Conservation (phyloP, 1,139 yeast species). For the Candida tetrigidarum region DNA sequence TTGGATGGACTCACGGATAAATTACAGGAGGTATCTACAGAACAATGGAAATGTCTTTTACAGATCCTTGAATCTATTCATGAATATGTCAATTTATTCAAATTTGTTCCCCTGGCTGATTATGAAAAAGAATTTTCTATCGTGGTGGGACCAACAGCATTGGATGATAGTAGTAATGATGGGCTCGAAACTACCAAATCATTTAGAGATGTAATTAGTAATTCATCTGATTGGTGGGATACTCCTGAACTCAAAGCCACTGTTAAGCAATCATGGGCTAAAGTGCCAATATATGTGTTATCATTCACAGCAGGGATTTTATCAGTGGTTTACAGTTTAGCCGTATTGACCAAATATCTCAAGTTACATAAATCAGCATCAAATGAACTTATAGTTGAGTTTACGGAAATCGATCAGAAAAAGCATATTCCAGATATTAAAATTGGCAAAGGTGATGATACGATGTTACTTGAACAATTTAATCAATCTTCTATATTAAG, state of each 20-base stretch:
- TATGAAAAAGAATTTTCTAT: slow-evolving; percentile 17
- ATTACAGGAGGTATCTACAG: slow-evolving; percentile 19
- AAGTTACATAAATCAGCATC: slow-evolving; percentile 16
- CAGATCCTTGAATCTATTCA: slow-evolving; percentile 19
- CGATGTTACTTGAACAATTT: slow-evolving; percentile 14
- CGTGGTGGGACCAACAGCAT: slow-evolving; percentile 15
- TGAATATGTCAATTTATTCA: slow-evolving; percentile 24
- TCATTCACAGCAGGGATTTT: slow-evolving; percentile 28
- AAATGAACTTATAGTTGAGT: slow-evolving; percentile 14
- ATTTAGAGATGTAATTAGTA: slow-evolving; percentile 11
- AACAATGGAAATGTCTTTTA: slow-evolving; percentile 25
- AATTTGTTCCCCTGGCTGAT: slow-evolving; percentile 18
- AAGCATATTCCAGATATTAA: slow-evolving; percentile 11
- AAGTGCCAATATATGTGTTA: slow-evolving; percentile 36
- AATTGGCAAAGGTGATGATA: slow-evolving; percentile 11
- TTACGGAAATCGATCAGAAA: slow-evolving; percentile 11
- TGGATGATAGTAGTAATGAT: slow-evolving; percentile 5
- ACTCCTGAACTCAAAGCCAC: slow-evolving; percentile 23
- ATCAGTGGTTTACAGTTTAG: slow-evolving; percentile 31
- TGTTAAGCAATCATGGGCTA: slow-evolving; percentile 43
- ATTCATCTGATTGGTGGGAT: slow-evolving; percentile 27
- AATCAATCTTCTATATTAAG: slow-evolving; percentile 18
- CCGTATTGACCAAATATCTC: slow-evolving; percentile 28
- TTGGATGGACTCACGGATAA: slow-evolving; percentile 24
- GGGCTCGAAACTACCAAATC: slow-evolving; percentile 4